Evolutionary conservation across 176 grass and related monocot genomes (phyloP).

Genomic region (Microstegium vimineum): DNA sequence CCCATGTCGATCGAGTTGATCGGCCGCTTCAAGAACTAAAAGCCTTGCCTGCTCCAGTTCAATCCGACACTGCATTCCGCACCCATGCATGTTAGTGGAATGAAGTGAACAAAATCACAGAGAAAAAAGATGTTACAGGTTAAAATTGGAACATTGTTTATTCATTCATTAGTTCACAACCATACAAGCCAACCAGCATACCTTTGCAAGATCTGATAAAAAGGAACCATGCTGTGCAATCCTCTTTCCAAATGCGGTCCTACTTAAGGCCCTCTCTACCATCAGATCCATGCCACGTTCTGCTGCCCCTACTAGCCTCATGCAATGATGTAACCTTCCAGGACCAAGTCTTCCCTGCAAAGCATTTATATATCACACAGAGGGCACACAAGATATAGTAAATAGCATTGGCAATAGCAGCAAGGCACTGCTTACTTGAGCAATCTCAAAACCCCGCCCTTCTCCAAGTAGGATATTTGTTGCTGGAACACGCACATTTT

Average conservation of each 20-base stretch:
- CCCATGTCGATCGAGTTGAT: constrained; percentile 75
- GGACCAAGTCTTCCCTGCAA: constrained; percentile 95
- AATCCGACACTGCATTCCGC: constrained; percentile 65
- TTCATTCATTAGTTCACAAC: neutral
- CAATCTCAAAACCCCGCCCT: constrained; percentile 92
- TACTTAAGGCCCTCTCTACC: constrained; percentile 79
- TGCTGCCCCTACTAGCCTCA: constrained; percentile 86
- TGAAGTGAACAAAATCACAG: neutral
- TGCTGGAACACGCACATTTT: constrained; percentile 74
- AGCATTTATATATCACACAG: constrained; percentile 3
- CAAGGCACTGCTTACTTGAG: constrained; percentile 61
- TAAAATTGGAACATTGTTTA: neutral
- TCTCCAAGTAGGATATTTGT: constrained; percentile 89
- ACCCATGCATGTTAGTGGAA: constrained; percentile 5
- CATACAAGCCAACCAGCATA: constrained; percentile 18
- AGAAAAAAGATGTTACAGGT: neutral
- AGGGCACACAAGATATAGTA: neutral
- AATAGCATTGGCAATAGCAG: neutral
- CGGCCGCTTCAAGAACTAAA: constrained; percentile 83
- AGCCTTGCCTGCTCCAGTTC: constrained; percentile 89
- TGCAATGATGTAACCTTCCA: constrained; percentile 94
- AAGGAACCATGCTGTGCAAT: constrained; percentile 92
- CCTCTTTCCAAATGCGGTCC: constrained; percentile 74
- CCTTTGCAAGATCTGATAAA: constrained; percentile 85
- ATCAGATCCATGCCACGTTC: constrained; percentile 87